Conservation (phyloP, 1,284 basidiomycete species). For the Cutaneotrichosporon spelunceum region DNA sequence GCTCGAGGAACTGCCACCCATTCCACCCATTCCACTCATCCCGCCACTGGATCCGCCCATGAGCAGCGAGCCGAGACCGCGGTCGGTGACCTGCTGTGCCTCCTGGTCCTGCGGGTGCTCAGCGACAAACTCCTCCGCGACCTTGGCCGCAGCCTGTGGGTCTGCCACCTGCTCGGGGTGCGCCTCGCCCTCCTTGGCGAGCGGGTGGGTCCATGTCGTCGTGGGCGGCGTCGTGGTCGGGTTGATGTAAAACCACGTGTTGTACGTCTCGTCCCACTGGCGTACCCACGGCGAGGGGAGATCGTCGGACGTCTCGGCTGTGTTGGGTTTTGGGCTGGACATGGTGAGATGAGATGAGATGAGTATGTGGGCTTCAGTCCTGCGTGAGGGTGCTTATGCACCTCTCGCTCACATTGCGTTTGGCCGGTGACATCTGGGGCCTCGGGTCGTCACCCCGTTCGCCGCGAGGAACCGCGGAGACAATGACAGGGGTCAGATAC, state of each 20-base stretch:
- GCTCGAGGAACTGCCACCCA: not conserved
- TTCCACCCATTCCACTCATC: constrained; percentile 11
- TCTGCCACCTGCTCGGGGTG: constrained; percentile 37
- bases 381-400: not conserved
- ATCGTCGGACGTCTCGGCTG: constrained; percentile 16
- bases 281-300: constrained; percentile 30
- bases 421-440: not conserved
- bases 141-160: constrained; percentile 15
- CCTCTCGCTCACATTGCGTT: not conserved
- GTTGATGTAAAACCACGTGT: constrained; percentile 35
- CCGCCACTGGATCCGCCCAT: constrained; percentile 12
- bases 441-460: no score
- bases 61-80: constrained; percentile 17
- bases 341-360: not conserved
- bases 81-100: constrained; percentile 8
- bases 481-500: not conserved
- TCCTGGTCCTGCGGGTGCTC: constrained; percentile 3
- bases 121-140: constrained; percentile 10
- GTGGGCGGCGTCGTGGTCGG: constrained; percentile 39
- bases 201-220: constrained; percentile 41
- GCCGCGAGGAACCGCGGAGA: no score
- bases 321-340: not conserved
- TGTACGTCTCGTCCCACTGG: constrained; percentile 35
- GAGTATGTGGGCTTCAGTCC: not conserved
- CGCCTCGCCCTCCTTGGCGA: constrained; percentile 27